phyloP scores from a whole-genome alignment of 371 early-diverging fungal species.

The Blyttiomyces sp. region DNA sequence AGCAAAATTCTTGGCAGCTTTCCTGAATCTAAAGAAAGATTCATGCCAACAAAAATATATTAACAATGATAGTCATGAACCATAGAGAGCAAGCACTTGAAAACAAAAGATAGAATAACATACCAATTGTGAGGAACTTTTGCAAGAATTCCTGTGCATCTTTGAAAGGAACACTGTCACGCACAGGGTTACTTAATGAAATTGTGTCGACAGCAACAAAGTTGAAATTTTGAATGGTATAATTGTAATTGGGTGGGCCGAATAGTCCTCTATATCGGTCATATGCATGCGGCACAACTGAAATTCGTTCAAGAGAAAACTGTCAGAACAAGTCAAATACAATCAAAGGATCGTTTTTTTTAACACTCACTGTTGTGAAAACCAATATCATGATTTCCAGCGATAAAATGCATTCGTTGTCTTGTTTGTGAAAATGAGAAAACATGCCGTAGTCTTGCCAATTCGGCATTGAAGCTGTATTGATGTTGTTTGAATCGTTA shows the following conservation, averaged over 20 bases:
- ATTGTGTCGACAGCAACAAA: conserved; percentile 79
- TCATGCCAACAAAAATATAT: background rate
- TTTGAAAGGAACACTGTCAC: conserved; percentile 31
- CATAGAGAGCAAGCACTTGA: no score
- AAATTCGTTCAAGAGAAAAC: no score
- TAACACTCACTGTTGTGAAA: conserved; percentile 51
- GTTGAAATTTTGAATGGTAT: conserved; percentile 56
- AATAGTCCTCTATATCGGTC: conserved; percentile 56
- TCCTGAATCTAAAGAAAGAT: background rate
- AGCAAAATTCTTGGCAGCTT: conserved; percentile 55
- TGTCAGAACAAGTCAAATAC: no score
- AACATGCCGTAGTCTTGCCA: conserved; percentile 44
- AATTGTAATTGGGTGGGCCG: conserved; percentile 65
- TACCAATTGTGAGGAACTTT: conserved; percentile 31
- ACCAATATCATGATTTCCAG: conserved; percentile 92
- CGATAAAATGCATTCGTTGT: conserved; percentile 46
- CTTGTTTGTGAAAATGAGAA: conserved; percentile 26
- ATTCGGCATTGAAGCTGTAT: conserved; percentile 18
- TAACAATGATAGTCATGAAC: no score
- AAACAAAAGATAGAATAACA: no score
- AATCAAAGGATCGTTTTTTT: background rate
- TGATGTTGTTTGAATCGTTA: background rate
- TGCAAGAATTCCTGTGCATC: conserved; percentile 48
- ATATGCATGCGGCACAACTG: conserved; percentile 48
- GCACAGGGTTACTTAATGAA: conserved; percentile 58